These are phyloP conservation scores for Bothia castanella DNA, from an alignment of 1,284 basidiomycete species.

Conservation along the genomic window DNA sequence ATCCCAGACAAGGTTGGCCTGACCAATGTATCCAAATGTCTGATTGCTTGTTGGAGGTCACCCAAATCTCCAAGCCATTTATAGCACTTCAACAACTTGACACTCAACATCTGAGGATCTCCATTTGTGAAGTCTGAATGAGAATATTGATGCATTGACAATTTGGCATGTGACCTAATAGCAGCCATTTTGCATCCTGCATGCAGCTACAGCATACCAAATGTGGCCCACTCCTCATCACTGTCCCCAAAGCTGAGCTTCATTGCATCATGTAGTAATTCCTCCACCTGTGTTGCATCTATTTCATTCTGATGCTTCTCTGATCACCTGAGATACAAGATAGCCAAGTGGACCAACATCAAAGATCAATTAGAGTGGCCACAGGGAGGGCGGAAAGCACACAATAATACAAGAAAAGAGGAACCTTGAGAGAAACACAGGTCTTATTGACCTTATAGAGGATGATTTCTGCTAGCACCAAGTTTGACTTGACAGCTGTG, in stretches of 20 bases:
- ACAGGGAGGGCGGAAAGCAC: slow-evolving; percentile 2
- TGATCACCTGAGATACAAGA: slow-evolving; percentile 1
- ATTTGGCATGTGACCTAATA: background rate
- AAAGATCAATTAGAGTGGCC: slow-evolving; percentile 6
- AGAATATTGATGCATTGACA: background rate
- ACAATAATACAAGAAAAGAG: slow-evolving; percentile 6
- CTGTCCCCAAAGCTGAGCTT: slow-evolving; percentile 1
- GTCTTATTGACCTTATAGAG: background rate
- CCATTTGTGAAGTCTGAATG: background rate
- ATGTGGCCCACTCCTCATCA: background rate
- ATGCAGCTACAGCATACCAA: slow-evolving; percentile 1
- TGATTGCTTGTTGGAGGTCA: slow-evolving; percentile 8
- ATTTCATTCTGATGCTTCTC: background rate
- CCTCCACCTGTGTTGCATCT: background rate
- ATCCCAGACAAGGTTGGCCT: background rate
- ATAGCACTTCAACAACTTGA: background rate
- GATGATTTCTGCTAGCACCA: slow-evolving; percentile 9
- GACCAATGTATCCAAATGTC: background rate
- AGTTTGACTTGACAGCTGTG: slow-evolving; percentile 12
- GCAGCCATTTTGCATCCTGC: background rate
- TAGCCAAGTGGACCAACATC: background rate
- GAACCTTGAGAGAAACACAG: slow-evolving; percentile 1
- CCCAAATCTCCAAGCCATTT: background rate
- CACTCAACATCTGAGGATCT: background rate
- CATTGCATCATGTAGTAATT: background rate